Base-by-base conservation (phyloP, 176 grass and related monocot species). In the Elymus sibiricus region DNA sequence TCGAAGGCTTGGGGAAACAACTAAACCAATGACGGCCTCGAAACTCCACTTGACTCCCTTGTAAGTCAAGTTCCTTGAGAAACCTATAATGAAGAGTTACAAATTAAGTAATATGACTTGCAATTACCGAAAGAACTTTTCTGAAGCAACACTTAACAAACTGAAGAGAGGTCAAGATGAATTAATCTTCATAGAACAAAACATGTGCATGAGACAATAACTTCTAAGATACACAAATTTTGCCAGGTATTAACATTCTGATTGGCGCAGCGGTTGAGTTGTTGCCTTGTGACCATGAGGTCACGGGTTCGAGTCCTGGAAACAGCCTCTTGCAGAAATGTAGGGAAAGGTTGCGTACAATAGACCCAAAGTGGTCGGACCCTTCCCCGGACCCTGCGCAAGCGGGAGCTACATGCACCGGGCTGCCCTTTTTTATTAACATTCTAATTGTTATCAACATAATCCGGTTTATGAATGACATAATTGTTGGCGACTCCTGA, bases 51-150 rank as follows among this genome's bases (percentile, higher is more conserved):
- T 69, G 12, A 87, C 89, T 92, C 75, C 91, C 88, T 73, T 97
- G 90, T 89, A 97, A 89, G 70, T 97, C 86, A 14, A 97, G 78
- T 59, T 92, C 90, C 90, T 85, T 86, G 24, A 97, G 86, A 82
- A 87, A 89, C 92, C 94, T 94, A 60, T 43, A 63, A 80, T 6
- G 4, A 85, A 77, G 1, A 84, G 60, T 63, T 35, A 51, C 21
- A 85, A 85, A 34, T 70, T 59, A 73, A 62, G 17, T 47, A 70
- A 70, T 25, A 84, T 70, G 17, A 19, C 11, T 83, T 76, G 47
- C 5, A 60, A 39, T 76, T 77, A 80, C 63, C 2, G 39, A 78
- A 85, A 43, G 38, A 43, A 82, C 9, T 65, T 53, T 28, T 58
- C 25, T 67, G 56, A 25, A 85, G 56, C 10, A 79, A 86, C 72